Evolutionary conservation across 768 basidiomycete species (phyloP), one percentile per base, ranked within the genome.

Genomic region (Gelatoporia subvermispora): DNA sequence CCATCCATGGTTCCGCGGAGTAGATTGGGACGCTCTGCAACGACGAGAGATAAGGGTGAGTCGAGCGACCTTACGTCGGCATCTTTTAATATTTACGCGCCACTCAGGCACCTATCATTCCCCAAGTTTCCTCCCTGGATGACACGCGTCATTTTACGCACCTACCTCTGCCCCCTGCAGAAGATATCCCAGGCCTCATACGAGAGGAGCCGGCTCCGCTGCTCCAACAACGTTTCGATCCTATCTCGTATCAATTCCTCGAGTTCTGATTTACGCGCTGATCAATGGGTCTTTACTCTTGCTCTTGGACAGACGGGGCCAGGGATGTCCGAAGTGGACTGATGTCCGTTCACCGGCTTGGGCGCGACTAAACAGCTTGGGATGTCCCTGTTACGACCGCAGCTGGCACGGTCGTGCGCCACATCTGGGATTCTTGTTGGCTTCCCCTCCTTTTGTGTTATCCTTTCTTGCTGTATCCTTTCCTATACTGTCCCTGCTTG

Each of bases 1-100:
- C 45, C 94, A 98, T 65, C 80, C 88, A 0, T 98, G 94, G 94
- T 97, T 97, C 72, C 77, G 85, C 63, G 93, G 93, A 13, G 93
- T 95, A 31, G 91, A 94, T 60, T 95, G 93, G 93, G 83, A 80
- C 50, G 87, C 88, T 2, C 68, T 95, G 36, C 88, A 91, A 63
- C 79, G 86, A 31, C 80, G 88, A 47, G 87, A 93, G 66, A 94
- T 95, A 49, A 79, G 84, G 60, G 92, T 91, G 57, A 60, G 79
- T 69, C 39, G 28, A 36, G 20, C 41, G 28, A 48, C 17, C 55
- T 23, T 57, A 31, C 28, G 13, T 5, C 48, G 47, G 35, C 46
- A 47, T 5, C 28, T 48, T 18, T 36, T 56, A 41, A 37, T 57
- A n/a, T 28, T 50, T 8, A 47, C 35, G 34, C 31, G 11, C 31